Evolutionary conservation across 2,329 filamentous ascomycete species (phyloP).

Genomic region (Alternaria sp.): DNA sequence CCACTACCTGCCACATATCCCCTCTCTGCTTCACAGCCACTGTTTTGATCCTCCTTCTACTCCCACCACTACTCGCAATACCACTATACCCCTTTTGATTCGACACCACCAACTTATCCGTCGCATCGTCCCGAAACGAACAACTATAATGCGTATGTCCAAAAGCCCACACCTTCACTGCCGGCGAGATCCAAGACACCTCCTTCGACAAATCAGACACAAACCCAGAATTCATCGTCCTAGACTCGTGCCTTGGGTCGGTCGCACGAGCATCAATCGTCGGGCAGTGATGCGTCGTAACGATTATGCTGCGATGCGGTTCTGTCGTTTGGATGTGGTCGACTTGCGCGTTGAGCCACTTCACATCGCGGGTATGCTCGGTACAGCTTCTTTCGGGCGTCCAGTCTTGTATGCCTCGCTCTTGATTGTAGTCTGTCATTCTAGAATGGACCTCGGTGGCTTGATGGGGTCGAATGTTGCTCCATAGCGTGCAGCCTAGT

Average conservation of each 20-base stretch:
- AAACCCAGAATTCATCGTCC: background rate
- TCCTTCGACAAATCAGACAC: background rate
- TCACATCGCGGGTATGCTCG: background rate
- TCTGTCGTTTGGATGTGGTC: fast-evolving
- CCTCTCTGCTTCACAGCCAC: background rate
- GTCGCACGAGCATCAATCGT: background rate
- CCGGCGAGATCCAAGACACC: background rate
- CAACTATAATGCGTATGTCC: background rate
- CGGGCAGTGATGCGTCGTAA: background rate
- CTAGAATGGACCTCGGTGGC: background rate
- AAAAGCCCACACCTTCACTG: background rate
- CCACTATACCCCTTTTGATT: background rate
- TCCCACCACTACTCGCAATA: background rate
- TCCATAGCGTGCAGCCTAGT: background rate
- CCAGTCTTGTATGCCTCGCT: background rate
- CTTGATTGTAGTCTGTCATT: background rate
- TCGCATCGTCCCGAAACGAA: background rate
- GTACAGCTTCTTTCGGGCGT: background rate
- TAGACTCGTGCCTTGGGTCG: background rate
- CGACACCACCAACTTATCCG: background rate
- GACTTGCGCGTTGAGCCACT: background rate
- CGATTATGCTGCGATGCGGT: background rate
- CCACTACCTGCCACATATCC: background rate
- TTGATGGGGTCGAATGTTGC: background rate
- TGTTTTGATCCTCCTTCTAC: background rate